Conservation (phyloP, 495 filamentous ascomycete genomes). For the Penicillium diatomitis region DNA sequence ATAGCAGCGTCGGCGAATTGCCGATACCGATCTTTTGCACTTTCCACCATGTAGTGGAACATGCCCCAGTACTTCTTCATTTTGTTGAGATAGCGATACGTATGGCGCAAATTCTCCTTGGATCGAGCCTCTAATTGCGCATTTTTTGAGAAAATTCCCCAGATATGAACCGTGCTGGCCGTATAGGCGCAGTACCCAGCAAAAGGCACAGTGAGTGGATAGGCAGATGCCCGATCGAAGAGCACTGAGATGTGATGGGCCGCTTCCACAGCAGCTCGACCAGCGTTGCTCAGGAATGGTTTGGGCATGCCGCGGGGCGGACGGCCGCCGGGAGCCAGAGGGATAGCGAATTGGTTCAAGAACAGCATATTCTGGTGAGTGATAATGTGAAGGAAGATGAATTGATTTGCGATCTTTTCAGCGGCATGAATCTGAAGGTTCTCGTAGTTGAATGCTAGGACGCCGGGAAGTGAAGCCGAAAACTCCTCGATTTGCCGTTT, state of each 20-base stretch:
- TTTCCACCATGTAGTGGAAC: constrained; percentile 93
- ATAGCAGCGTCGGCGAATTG: constrained; percentile 71
- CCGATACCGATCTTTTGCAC: constrained; percentile 81
- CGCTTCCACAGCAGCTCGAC: constrained; percentile 70
- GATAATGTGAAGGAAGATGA: constrained; percentile 86
- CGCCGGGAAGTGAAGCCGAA: constrained; percentile 56
- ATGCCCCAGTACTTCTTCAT: constrained; percentile 98
- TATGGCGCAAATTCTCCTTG: constrained; percentile 80
- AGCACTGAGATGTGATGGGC: constrained; percentile 82
- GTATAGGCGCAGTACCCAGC: constrained; percentile 91
- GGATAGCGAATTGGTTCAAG: constrained; percentile 79
- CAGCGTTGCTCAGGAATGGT: constrained; percentile 67
- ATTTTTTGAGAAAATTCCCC: constrained; percentile 82
- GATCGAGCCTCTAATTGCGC: constrained; percentile 62
- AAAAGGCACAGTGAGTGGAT: constrained; percentile 82
- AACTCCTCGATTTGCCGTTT: constrained; percentile 65
- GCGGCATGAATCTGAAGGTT: constrained; percentile 80
- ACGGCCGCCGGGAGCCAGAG: constrained; percentile 54
- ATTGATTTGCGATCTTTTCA: constrained; percentile 80
- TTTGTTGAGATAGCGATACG: constrained; percentile 81
- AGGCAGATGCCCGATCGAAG: constrained; percentile 67
- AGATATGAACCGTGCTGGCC: constrained; percentile 85
- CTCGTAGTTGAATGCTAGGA: constrained; percentile 63
- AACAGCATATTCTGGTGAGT: constrained; percentile 86
- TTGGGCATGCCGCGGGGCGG: constrained; percentile 69